phyloP scores from a whole-genome alignment of 2,329 filamentous ascomycete species.

The Cladosporium velox region DNA sequence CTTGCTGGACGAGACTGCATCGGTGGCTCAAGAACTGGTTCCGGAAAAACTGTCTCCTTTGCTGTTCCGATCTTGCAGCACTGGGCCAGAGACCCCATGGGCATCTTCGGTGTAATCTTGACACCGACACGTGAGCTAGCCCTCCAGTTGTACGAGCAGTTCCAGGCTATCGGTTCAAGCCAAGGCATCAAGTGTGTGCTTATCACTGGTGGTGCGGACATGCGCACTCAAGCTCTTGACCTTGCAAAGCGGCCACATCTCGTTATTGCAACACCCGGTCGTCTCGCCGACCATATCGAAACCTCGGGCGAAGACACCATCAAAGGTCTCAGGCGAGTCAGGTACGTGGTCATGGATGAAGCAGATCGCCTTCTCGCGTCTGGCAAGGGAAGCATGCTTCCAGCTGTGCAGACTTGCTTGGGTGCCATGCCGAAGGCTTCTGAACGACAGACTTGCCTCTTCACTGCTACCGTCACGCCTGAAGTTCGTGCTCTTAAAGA shows the following conservation, averaged over 20 bases:
- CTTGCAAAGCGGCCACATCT: constrained; percentile 82
- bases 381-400: constrained; percentile 83
- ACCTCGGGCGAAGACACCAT: constrained; percentile 91
- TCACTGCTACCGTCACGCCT: constrained; percentile 92
- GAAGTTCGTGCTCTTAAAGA: constrained; percentile 87
- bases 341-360: constrained; percentile 91
- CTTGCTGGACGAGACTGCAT: constrained; percentile 90
- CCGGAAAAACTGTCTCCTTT: constrained; percentile 96
- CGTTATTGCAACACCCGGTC: constrained; percentile 90
- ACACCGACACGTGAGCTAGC: constrained; percentile 92
- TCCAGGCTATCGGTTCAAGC: constrained; percentile 86
- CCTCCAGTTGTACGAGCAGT: constrained; percentile 93
- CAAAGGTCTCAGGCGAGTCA: constrained; percentile 73
- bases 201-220: constrained; percentile 91
- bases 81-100: constrained; percentile 89
- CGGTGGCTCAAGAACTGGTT: constrained; percentile 90
- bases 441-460: constrained; percentile 87
- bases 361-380: constrained; percentile 83
- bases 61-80: constrained; percentile 90
- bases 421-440: constrained; percentile 74
- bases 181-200: constrained; percentile 85
- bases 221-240: constrained; percentile 84
- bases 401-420: constrained; percentile 87
- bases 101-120: constrained; percentile 84
- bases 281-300: constrained; percentile 89